Base-by-base conservation (phyloP, 192 early-diverging fungal species). In the Podila epigama region DNA sequence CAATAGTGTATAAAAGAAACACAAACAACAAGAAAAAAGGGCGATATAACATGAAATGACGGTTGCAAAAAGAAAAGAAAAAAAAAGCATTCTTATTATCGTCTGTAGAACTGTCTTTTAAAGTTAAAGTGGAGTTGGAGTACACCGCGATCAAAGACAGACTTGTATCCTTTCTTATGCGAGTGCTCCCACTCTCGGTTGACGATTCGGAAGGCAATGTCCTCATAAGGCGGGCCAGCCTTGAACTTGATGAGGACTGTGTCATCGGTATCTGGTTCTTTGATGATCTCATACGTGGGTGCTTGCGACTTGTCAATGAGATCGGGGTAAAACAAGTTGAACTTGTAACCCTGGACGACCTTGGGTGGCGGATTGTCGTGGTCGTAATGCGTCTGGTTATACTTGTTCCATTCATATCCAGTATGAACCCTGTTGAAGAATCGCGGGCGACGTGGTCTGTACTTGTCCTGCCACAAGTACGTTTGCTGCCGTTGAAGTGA, bases 371-470 rank as follows among this genome's bases (percentile, higher is more conserved):
- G 97, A 54, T 99, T 99, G 69, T 98, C 97, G 59, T 86, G 84
- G 68, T 97, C 95, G 82, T 99, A 99, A 81, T 99, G 97, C 5
- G 94, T 96, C 69, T 96, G 95, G 68, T 99, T 99, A 70, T 98
- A 99, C 85, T 98, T 96, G 88, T 98, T 99, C 97, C 97, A 99
- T 80, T 98, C 96, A 66, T 96, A 98, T 34, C 97, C 97, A 1
- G 95, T 97, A 60, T 97, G 94, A 28, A 99, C 96, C 50, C 95
- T 91, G 85, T 99, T 99, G 63, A 96, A 94, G 84, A 92, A 99
- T 61, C 94, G 86, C 25, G 97, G 96, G 75, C 96, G 97, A 35
- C 96, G 88, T 32, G 96, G 96, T 32, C 95, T 83, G 77, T 99
- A 97, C 80, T 97, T 96, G 81, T 97, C 95, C 80, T 94, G 90